phyloP scores from a whole-genome alignment of 23 red algal genomes.

The Gracilaria domingensis region DNA sequence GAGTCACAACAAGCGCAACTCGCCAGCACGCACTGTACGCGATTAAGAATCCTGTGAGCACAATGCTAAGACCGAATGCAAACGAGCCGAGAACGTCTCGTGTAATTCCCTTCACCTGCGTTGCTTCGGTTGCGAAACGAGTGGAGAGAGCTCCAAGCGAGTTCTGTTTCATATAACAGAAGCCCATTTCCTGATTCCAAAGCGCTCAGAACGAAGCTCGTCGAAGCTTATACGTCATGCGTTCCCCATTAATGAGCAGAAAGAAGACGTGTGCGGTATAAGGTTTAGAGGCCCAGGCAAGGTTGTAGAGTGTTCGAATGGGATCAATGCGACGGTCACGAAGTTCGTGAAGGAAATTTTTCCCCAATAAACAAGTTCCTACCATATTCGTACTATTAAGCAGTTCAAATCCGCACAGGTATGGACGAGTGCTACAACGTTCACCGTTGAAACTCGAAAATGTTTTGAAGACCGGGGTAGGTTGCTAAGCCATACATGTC shows the following conservation, averaged over 20 bases:
- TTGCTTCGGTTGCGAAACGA: conserved; percentile 75
- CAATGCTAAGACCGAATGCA: conserved; percentile 43
- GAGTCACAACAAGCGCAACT: conserved; percentile 82
- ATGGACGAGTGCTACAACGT: too few species aligned
- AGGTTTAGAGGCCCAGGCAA: too few species aligned
- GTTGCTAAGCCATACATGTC: too few species aligned
- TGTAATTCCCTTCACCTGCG: conserved; percentile 58
- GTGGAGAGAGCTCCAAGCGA: conserved; percentile 72
- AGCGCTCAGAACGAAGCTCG: conserved; percentile 72
- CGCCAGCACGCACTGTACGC: conserved; percentile 75
- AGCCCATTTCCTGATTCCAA: conserved; percentile 88
- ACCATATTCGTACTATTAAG: too few species aligned
- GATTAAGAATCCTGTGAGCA: conserved; percentile 76
- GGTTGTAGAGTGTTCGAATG: too few species aligned
- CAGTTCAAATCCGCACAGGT: too few species aligned
- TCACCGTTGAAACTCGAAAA: too few species aligned
- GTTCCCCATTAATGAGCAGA: conserved; percentile 91
- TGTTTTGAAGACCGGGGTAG: too few species aligned
- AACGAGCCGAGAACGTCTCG: conserved; percentile 61
- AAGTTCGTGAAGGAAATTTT: too few species aligned
- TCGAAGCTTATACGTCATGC: conserved; percentile 81
- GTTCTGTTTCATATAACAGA: conserved; percentile 79
- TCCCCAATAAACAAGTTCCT: too few species aligned
- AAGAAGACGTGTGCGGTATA: too few species aligned
- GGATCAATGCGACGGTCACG: too few species aligned